Conservation (phyloP, 2,329 filamentous ascomycete species). For the Paracoccidioides brasiliensis region DNA sequence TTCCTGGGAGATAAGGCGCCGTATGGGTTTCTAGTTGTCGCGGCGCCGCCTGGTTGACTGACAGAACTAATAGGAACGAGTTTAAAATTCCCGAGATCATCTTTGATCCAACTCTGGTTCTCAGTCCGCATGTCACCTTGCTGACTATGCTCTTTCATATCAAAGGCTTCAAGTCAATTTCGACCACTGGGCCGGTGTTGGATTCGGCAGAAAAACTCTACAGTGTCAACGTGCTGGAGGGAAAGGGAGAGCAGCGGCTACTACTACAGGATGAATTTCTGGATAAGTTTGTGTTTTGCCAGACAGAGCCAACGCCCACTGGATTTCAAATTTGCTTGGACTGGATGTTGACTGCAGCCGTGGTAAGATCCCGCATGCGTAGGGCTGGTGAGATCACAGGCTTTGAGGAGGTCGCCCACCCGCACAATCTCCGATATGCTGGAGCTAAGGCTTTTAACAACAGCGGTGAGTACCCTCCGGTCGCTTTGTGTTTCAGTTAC, state of each 20-base stretch:
- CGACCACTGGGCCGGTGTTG: too few species aligned
- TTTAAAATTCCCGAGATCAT: too few species aligned
- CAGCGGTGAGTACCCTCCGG: constrained; percentile 19
- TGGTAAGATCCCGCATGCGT: constrained; percentile 12
- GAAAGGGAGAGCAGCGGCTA: constrained; percentile 21
- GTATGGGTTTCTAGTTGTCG: background rate
- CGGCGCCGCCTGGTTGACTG: background rate
- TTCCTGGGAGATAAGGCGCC: constrained; percentile 16
- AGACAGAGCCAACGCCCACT: constrained; percentile 13
- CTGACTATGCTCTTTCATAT: too few species aligned
- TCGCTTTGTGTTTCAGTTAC: constrained; percentile 4
- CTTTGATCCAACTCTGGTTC: too few species aligned
- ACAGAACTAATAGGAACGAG: background rate
- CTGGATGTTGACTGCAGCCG: constrained; percentile 11
- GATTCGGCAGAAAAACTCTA: too few species aligned
- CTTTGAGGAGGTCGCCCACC: constrained; percentile 21
- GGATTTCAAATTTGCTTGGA: constrained; percentile 17
- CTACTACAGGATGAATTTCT: constrained; percentile 21
- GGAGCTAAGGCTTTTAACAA: constrained; percentile 27
- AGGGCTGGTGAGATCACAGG: constrained; percentile 22
- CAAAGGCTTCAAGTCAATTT: too few species aligned
- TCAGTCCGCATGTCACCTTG: too few species aligned
- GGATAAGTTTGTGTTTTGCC: constrained; percentile 21
- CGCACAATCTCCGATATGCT: constrained; percentile 24
- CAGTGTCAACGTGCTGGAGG: constrained; percentile 21